Conservation (phyloP, 768 basidiomycete species). For the Termitomyces sp. region DNA sequence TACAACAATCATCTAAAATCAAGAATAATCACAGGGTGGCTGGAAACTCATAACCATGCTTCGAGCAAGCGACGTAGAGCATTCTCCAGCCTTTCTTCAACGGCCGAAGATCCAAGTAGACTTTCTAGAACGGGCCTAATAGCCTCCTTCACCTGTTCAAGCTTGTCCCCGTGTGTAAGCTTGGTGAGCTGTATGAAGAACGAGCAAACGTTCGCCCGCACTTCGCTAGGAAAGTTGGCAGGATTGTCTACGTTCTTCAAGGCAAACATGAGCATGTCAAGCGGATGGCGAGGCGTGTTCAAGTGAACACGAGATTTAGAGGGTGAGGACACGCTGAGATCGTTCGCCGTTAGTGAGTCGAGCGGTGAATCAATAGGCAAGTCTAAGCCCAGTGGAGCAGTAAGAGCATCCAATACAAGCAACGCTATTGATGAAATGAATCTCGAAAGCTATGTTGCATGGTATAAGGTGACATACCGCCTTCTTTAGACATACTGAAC, state of each 20-base stretch:
- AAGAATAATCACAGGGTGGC: not conserved
- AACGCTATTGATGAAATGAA: conserved; percentile 38
- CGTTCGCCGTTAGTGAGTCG: conserved; percentile 35
- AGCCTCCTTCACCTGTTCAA: conserved; percentile 45
- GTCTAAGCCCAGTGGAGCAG: conserved; percentile 43
- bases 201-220: conserved; percentile 72
- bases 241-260: conserved; percentile 55
- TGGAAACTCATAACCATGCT: conserved; percentile 28
- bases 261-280: conserved; percentile 65
- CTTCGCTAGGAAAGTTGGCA: conserved; percentile 63
- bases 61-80: conserved; percentile 36
- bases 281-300: conserved; percentile 46
- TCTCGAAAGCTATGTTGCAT: not conserved
- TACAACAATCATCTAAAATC: not conserved
- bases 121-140: conserved; percentile 48
- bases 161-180: conserved; percentile 42
- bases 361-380: conserved; percentile 24
- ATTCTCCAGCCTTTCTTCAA: conserved; percentile 37
- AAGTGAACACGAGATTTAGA: conserved; percentile 30
- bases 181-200: conserved; percentile 62
- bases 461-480: conserved; percentile 44
- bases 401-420: conserved; percentile 57
- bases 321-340: conserved; percentile 42
- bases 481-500: conserved; percentile 58
- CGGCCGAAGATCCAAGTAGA: conserved; percentile 37